Percentiles rank a stretch among this genome's conserved stretches.
phyloP scores from a whole-genome alignment of 2,329 filamentous ascomycete species.

The Arthrobotrys musiformis region DNA sequence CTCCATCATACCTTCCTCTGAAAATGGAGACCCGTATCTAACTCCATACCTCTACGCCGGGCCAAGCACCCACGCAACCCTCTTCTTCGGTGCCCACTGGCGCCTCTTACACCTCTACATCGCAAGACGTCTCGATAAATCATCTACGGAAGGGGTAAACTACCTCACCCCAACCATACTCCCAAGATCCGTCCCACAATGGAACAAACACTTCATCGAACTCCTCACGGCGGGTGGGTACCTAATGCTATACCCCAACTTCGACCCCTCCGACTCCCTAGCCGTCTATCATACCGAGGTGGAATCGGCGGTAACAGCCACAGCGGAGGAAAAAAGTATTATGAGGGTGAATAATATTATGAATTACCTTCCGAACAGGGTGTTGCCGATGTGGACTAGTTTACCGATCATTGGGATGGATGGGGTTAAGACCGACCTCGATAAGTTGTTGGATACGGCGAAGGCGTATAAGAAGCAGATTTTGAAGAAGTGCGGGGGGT shows the following conservation, averaged over 20 bases:
- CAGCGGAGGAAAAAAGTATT: slow-evolving; percentile 1
- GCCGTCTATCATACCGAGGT: slow-evolving; percentile 79
- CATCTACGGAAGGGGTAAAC: slow-evolving; percentile 18
- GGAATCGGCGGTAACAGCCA: background rate
- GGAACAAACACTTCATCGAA: slow-evolving; percentile 61
- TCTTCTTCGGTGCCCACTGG: slow-evolving; percentile 90
- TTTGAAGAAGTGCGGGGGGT: slow-evolving; percentile 29
- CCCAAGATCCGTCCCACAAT: slow-evolving; percentile 4
- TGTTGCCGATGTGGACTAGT: slow-evolving; percentile 30
- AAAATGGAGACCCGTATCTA: slow-evolving; percentile 56
- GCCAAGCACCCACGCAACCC: slow-evolving; percentile 81
- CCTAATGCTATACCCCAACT: slow-evolving; percentile 79
- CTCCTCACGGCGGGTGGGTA: slow-evolving; percentile 81
- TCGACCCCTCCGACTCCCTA: slow-evolving; percentile 68
- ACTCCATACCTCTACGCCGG: slow-evolving; percentile 84
- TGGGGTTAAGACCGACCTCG: slow-evolving; percentile 22
- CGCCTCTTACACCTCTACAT: slow-evolving; percentile 83
- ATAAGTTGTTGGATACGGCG: background rate
- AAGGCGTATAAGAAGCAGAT: slow-evolving; percentile 30
- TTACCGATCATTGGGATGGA: slow-evolving; percentile 34
- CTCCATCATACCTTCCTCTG: slow-evolving; percentile 62
- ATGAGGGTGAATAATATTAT: slow-evolving; percentile 43
- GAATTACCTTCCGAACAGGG: slow-evolving; percentile 11
- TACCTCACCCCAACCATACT: background rate
- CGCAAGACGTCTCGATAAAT: slow-evolving; percentile 68